A percentile compares a stretch with the other conserved stretches of the same genome.
These are phyloP conservation scores for Colletotrichum orbiculare DNA, from an alignment of 2,329 filamentous ascomycete species.

Conservation along the genomic window DNA sequence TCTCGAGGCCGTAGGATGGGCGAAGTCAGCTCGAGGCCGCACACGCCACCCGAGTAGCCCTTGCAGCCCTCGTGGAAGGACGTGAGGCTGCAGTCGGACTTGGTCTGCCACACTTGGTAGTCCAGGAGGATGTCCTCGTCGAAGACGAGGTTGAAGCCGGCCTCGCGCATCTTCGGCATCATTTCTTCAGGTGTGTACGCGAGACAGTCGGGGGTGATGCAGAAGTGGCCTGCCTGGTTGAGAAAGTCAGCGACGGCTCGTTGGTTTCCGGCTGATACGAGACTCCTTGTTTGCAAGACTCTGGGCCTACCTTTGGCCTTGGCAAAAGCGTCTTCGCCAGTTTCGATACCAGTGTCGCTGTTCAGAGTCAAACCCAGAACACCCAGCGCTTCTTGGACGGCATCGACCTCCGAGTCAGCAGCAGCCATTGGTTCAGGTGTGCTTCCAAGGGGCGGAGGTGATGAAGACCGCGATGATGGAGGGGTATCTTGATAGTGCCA, in stretches of 20 bases:
- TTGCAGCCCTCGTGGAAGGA: background rate
- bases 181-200: background rate
- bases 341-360: background rate
- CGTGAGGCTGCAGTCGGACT: conserved; percentile 14
- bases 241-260: background rate
- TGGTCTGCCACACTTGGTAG: conserved; percentile 23
- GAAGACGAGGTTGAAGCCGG: background rate
- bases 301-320: background rate
- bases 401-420: no score
- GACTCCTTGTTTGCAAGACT: no score
- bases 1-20: conserved; percentile 11
- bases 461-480: no score
- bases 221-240: conserved; percentile 3
- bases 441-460: no score
- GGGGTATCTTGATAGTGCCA: conserved; percentile 10
- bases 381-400: no score
- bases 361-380: background rate
- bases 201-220: background rate
- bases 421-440: no score
- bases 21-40: conserved; percentile 21
- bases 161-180: no score
- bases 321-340: background rate
- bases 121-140: background rate
- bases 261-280: background rate
- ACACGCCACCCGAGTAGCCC: conserved; percentile 19